These are phyloP conservation scores for Pythium coloratum DNA, from an alignment of 352 stramenopile genomes.

Conservation along the genomic window DNA sequence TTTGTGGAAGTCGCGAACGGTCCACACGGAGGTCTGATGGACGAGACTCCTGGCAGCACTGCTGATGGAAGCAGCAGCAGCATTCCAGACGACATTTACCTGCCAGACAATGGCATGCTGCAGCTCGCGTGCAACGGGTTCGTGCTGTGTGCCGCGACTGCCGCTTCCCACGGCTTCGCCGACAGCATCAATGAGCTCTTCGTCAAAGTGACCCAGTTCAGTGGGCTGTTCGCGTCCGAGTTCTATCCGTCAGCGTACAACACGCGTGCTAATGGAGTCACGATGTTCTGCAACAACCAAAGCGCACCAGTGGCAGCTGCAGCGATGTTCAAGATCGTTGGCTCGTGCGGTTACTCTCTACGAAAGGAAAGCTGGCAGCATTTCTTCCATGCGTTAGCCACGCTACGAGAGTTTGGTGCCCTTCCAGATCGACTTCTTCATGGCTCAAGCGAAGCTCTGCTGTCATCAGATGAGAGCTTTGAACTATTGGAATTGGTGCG, in stretches of 20 bases:
- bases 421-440: constrained; percentile 54
- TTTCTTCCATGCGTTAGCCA: constrained; percentile 62
- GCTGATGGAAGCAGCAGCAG: constrained; percentile 6
- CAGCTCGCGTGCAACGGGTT: constrained; percentile 79
- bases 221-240: constrained; percentile 51
- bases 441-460: constrained; percentile 19
- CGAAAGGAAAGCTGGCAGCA: constrained; percentile 53
- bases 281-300: constrained; percentile 67
- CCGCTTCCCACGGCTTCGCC: constrained; percentile 47
- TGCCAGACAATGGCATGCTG: constrained; percentile 70
- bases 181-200: constrained; percentile 72
- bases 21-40: constrained; percentile 32
- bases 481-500: constrained; percentile 63
- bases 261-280: constrained; percentile 48
- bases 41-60: constrained; percentile 19
- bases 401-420: constrained; percentile 63
- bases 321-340: constrained; percentile 66
- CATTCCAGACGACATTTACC: constrained; percentile 40
- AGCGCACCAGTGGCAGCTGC: constrained; percentile 68
- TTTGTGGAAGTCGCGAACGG: constrained; percentile 62
- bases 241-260: constrained; percentile 68
- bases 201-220: constrained; percentile 63
- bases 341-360: constrained; percentile 55
- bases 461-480: constrained; percentile 46
- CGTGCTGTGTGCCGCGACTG: constrained; percentile 60